A percentile compares a stretch with the other conserved stretches of the same genome.
phyloP scores from a whole-genome alignment of 345 rosid species.

The Gossypium arboreum region DNA sequence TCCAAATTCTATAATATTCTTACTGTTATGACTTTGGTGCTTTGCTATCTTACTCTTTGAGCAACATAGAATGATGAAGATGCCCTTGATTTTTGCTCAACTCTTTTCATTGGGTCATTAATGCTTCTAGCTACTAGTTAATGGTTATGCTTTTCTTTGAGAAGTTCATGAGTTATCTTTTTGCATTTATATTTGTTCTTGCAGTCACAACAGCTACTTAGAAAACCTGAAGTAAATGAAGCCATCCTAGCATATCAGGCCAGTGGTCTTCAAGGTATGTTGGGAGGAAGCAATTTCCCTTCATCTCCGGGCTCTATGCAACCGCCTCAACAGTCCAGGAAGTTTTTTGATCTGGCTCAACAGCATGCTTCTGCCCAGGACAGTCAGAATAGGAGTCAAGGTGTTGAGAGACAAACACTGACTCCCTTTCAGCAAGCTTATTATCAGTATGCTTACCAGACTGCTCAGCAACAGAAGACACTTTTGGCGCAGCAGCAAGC shows the following conservation, averaged over 20 bases:
- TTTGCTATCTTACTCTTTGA: background rate
- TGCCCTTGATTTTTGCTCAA: background rate
- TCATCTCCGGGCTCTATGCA: constrained; percentile 73
- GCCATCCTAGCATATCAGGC: constrained; percentile 69
- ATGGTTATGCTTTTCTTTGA: background rate
- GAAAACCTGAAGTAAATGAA: constrained; percentile 78
- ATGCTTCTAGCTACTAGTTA: background rate
- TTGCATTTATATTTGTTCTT: constrained; percentile 18
- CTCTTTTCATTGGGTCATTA: background rate
- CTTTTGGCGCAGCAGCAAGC: constrained; percentile 63
- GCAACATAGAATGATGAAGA: background rate
- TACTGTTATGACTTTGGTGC: background rate
- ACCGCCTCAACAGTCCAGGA: constrained; percentile 73
- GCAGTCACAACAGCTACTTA: constrained; percentile 61
- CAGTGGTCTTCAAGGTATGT: constrained; percentile 63
- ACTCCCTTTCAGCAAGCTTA: constrained; percentile 85
- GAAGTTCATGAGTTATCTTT: background rate
- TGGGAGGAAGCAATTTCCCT: constrained; percentile 63
- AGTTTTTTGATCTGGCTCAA: constrained; percentile 69
- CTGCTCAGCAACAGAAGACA: constrained; percentile 65
- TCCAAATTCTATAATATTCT: background rate
- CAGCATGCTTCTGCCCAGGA: constrained; percentile 72
- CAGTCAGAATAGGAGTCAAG: constrained; percentile 53
- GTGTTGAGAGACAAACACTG: constrained; percentile 55
- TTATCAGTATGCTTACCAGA: constrained; percentile 70